Conservation (phyloP, 805 yeast species). For the Tetrapisispora fleetii region DNA sequence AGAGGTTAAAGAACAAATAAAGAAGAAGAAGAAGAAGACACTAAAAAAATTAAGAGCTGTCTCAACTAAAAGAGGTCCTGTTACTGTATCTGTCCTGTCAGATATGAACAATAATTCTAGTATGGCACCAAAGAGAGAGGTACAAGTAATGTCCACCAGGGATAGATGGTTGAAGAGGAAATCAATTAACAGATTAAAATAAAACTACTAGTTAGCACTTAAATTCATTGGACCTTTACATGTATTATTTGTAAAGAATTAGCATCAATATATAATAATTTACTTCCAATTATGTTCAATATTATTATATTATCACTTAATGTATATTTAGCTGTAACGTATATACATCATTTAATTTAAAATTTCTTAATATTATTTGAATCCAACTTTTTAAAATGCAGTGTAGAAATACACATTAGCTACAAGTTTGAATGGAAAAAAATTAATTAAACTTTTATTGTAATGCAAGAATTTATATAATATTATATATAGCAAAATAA, state of each 20-base stretch:
- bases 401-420: too few relatives aligned
- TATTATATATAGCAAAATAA: background rate
- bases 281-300: too few relatives aligned
- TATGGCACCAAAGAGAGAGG: slow-evolving; percentile 26
- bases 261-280: background rate
- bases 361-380: too few relatives aligned
- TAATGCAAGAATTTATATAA: background rate
- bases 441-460: background rate
- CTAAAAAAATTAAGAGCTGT: slow-evolving; percentile 26
- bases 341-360: background rate
- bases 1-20: slow-evolving; percentile 11
- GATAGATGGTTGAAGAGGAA: slow-evolving; percentile 30
- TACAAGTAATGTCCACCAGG: slow-evolving; percentile 17
- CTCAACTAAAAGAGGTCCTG: slow-evolving; percentile 32
- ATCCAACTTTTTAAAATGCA: too few relatives aligned
- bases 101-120: slow-evolving; percentile 7
- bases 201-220: background rate
- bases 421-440: too few relatives aligned
- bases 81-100: slow-evolving; percentile 31
- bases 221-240: background rate
- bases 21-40: slow-evolving; percentile 26
- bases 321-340: too few relatives aligned
- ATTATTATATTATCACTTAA: too few relatives aligned
- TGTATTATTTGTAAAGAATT: background rate
- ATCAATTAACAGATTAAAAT: slow-evolving; percentile 20